These are phyloP conservation scores for Raddia guianensis DNA, from an alignment of 176 grass and related monocot genomes.

Conservation along the genomic window DNA sequence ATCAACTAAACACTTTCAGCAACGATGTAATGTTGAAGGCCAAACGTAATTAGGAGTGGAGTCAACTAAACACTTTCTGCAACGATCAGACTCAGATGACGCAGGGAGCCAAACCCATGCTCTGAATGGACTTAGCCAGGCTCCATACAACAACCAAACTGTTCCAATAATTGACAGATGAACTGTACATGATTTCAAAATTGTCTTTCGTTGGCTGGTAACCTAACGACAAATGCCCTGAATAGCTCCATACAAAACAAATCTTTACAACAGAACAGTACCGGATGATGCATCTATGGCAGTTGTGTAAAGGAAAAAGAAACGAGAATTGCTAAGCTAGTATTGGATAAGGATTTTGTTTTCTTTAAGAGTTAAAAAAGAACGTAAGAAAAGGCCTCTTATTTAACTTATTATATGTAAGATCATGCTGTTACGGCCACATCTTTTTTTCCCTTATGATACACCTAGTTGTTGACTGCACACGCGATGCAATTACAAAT, in stretches of 20 bases:
- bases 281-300: background rate
- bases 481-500: conserved; percentile 20
- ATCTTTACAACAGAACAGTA: background rate
- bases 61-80: no score
- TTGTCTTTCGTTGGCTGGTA: background rate
- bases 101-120: no score
- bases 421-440: conserved; percentile 10
- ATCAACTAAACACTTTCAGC: no score
- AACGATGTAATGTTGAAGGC: no score
- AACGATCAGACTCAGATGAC: no score
- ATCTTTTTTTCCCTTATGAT: background rate
- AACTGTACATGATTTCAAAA: no score
- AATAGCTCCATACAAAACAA: background rate
- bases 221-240: background rate
- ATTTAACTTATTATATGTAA: conserved; percentile 34
- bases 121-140: no score
- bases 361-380: background rate
- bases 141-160: no score
- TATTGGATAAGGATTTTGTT: background rate
- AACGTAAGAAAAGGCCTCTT: conserved; percentile 16
- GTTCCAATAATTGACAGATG: no score
- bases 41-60: no score
- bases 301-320: background rate
- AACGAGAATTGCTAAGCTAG: background rate
- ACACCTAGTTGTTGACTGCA: conserved; percentile 27